A percentile compares a stretch with the other conserved stretches of the same genome.
phyloP scores from a whole-genome alignment of 176 grass and related monocot species.

The Cocos nucifera region DNA sequence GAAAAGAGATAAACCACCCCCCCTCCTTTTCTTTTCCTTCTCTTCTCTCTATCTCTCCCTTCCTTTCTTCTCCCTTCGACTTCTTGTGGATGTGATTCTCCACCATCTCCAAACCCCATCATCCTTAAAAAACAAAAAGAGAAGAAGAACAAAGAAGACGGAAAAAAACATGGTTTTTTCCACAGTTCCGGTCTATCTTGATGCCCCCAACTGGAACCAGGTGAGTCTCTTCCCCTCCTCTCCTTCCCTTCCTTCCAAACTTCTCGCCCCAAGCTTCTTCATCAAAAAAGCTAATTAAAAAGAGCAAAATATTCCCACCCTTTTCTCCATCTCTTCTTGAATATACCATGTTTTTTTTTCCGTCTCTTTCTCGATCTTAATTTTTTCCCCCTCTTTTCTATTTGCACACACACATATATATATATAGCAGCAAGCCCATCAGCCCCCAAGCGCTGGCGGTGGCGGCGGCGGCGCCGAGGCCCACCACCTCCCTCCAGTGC shows the following conservation, averaged over 20 bases:
- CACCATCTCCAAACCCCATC: conserved; percentile 29
- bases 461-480: conserved; percentile 4
- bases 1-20: conserved; percentile 11
- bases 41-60: background rate
- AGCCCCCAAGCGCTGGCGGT: conserved; percentile 3
- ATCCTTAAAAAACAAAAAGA: conserved; percentile 41
- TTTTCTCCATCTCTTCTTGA: conserved; percentile 10
- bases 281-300: conserved; percentile 49
- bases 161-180: conserved; percentile 85
- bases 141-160: conserved; percentile 41
- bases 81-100: conserved; percentile 55
- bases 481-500: conserved; percentile 20
- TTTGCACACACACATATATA: background rate
- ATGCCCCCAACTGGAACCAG: conserved; percentile 96
- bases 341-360: conserved; percentile 11
- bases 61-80: conserved; percentile 8
- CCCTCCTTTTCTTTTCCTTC: conserved; percentile 9
- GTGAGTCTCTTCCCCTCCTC: conserved; percentile 18
- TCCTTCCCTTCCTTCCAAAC: background rate
- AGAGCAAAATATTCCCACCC: conserved; percentile 7
- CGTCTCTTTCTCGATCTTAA: conserved; percentile 35
- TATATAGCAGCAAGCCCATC: conserved; percentile 39
- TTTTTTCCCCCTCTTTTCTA: conserved; percentile 24
- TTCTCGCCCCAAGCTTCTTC: conserved; percentile 33
- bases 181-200: conserved; percentile 81